phyloP scores from a whole-genome alignment of 345 rosid genomes.

The Aquilaria sinensis region DNA sequence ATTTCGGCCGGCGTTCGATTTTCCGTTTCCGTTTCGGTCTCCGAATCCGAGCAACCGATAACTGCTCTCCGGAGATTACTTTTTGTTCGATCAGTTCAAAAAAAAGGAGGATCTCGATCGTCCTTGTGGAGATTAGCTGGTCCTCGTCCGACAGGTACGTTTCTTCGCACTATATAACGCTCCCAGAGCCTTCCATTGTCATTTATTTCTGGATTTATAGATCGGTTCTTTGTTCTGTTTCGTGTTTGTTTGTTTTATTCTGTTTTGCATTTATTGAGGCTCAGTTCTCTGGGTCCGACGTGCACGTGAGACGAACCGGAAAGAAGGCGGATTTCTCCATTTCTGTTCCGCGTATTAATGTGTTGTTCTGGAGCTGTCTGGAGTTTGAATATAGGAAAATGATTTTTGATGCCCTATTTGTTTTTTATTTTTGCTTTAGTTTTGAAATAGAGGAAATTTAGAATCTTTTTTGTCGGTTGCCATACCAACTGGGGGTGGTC shows the following conservation, averaged over 20 bases:
- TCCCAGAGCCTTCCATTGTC: too few relatives aligned
- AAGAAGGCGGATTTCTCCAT: neutral
- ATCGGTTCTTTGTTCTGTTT: slow-evolving; percentile 4
- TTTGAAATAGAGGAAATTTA: neutral
- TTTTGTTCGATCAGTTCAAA: too few relatives aligned
- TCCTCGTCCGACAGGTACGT: too few relatives aligned
- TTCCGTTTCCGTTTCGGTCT: too few relatives aligned
- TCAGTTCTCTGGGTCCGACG: slow-evolving; percentile 13
- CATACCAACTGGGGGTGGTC: slow-evolving; percentile 15
- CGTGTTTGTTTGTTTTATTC: neutral
- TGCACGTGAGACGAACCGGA: slow-evolving; percentile 5
- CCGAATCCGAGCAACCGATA: too few relatives aligned
- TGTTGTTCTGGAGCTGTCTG: slow-evolving; percentile 9
- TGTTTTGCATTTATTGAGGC: slow-evolving; percentile 10
- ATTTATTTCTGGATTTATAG: neutral
- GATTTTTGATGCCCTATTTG: slow-evolving; percentile 26
- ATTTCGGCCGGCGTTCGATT: too few relatives aligned
- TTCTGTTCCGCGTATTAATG: neutral
- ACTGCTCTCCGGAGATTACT: too few relatives aligned
- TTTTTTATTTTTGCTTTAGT: slow-evolving; percentile 8
- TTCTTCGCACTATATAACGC: too few relatives aligned
- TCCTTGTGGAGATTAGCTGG: too few relatives aligned
- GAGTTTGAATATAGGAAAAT: neutral
- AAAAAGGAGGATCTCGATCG: too few relatives aligned
- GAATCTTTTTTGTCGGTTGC: slow-evolving; percentile 31